A percentile compares a stretch with the other conserved stretches of the same genome.
Conservation (phyloP, 73 alveolate genomes). For the Blepharisma japonicum region DNA sequence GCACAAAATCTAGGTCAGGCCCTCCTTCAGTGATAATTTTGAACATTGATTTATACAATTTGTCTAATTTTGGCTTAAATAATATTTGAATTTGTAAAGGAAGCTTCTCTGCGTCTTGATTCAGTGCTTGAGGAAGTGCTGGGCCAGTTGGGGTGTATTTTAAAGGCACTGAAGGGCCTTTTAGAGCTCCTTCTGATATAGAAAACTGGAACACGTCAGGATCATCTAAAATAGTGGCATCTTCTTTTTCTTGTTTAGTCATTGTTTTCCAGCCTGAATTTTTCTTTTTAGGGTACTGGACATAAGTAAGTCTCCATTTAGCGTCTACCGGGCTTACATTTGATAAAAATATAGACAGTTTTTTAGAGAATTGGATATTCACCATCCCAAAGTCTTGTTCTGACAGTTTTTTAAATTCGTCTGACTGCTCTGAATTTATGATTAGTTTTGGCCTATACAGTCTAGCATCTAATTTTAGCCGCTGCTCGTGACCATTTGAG, state of each 20-base stretch:
- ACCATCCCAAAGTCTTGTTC: conserved; percentile 62
- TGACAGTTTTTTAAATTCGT: conserved; percentile 53
- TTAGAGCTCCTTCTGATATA: conserved; percentile 47
- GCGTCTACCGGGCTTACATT: conserved; percentile 60
- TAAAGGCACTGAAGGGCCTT: conserved; percentile 56
- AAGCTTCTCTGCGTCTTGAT: conserved; percentile 36
- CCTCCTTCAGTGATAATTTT: conserved; percentile 85
- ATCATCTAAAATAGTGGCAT: conserved; percentile 59
- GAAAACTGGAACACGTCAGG: conserved; percentile 69
- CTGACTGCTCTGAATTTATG: conserved; percentile 46
- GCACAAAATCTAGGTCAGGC: conserved; percentile 70
- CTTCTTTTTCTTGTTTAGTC: conserved; percentile 60
- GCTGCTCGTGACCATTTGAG: conserved; percentile 49
- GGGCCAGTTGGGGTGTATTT: conserved; percentile 66
- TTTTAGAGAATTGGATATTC: conserved; percentile 47
- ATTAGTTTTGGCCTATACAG: conserved; percentile 54
- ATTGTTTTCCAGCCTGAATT: conserved; percentile 54
- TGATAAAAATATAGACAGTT: conserved; percentile 40
- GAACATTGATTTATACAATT: conserved; percentile 84
- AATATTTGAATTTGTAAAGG: conserved; percentile 53
- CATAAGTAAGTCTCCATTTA: conserved; percentile 64
- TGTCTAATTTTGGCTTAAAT: conserved; percentile 82
- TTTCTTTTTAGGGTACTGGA: conserved; percentile 59
- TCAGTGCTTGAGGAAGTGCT: conserved; percentile 46
- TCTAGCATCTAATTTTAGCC: conserved; percentile 43